Evolutionary conservation across 805 yeast species (phyloP).

Genomic region (Tetrapisispora namnaoensis): DNA sequence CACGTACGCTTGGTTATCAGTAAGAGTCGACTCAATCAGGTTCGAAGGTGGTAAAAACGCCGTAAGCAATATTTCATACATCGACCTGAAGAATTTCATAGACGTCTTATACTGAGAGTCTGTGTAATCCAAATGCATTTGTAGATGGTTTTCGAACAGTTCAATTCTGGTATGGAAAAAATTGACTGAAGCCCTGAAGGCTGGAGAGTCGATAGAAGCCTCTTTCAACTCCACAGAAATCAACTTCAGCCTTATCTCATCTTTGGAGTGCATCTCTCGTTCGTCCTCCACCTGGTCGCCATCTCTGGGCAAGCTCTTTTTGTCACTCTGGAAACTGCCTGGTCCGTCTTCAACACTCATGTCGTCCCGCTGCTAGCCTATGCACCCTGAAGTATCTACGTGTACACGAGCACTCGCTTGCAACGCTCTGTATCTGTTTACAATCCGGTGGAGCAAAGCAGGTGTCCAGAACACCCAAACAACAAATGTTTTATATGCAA

Average conservation of each 20-base stretch:
- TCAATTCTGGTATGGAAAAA: constrained; percentile 50
- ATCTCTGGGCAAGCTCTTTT: not conserved
- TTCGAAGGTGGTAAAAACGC: constrained; percentile 38
- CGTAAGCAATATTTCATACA: constrained; percentile 35
- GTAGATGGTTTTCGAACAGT: constrained; percentile 57
- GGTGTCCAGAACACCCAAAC: too few species aligned
- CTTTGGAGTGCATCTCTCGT: not conserved
- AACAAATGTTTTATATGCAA: too few species aligned
- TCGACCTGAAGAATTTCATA: constrained; percentile 37
- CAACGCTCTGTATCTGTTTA: too few species aligned
- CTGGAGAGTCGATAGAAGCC: constrained; percentile 45
- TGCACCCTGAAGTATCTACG: too few species aligned
- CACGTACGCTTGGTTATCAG: constrained; percentile 62
- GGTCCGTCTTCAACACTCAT: too few species aligned
- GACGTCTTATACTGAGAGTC: constrained; percentile 33
- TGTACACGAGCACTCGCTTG: too few species aligned
- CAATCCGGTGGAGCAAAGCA: too few species aligned
- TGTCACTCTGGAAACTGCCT: not conserved
- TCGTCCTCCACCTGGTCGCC: not conserved
- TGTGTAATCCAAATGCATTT: constrained; percentile 35
- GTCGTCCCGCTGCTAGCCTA: too few species aligned
- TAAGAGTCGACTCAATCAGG: constrained; percentile 47
- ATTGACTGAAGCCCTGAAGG: constrained; percentile 71
- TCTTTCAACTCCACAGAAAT: constrained; percentile 14
- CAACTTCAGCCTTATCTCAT: constrained; percentile 4